These are phyloP conservation scores for Mycena galericulata DNA, from an alignment of 768 basidiomycete species.

Conservation along the genomic window DNA sequence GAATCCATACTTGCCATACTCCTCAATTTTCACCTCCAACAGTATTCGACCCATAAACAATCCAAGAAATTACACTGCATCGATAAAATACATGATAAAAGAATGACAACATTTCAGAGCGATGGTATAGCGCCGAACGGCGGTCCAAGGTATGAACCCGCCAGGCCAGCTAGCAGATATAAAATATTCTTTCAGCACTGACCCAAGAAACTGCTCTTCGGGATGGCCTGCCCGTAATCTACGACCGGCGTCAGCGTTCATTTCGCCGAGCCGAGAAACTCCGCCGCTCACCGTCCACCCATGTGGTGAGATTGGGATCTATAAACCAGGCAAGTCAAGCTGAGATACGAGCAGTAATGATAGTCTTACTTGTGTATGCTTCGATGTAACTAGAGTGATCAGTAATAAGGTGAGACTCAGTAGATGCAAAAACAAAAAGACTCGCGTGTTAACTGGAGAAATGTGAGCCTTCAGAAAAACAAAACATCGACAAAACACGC, in stretches of 20 bases:
- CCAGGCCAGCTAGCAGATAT: not conserved
- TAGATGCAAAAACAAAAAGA: slow-evolving; percentile 1
- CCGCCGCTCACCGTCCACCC: slow-evolving; percentile 42
- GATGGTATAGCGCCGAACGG: not conserved
- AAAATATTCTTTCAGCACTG: slow-evolving; percentile 40
- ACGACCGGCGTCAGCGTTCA: slow-evolving; percentile 46
- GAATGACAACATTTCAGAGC: too few relatives aligned
- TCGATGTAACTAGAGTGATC: slow-evolving; percentile 6
- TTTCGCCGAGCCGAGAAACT: not conserved
- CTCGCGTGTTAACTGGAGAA: slow-evolving; percentile 54
- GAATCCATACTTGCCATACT: too few relatives aligned
- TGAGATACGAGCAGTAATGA: not conserved
- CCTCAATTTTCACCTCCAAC: too few relatives aligned
- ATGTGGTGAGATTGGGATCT: slow-evolving; percentile 68
- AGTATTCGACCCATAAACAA: too few relatives aligned
- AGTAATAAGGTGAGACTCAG: not conserved
- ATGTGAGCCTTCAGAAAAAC: too few relatives aligned
- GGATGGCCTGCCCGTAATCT: slow-evolving; percentile 54
- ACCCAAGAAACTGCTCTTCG: slow-evolving; percentile 83
- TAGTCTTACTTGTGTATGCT: slow-evolving; percentile 16
- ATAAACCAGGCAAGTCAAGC: slow-evolving; percentile 52
- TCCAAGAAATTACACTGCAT: too few relatives aligned
- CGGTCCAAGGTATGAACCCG: not conserved
- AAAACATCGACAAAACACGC: too few relatives aligned
- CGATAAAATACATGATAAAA: too few relatives aligned